These are phyloP conservation scores for Pseudozyma sp. DNA, from an alignment of 1,284 basidiomycete genomes.

Conservation along the genomic window DNA sequence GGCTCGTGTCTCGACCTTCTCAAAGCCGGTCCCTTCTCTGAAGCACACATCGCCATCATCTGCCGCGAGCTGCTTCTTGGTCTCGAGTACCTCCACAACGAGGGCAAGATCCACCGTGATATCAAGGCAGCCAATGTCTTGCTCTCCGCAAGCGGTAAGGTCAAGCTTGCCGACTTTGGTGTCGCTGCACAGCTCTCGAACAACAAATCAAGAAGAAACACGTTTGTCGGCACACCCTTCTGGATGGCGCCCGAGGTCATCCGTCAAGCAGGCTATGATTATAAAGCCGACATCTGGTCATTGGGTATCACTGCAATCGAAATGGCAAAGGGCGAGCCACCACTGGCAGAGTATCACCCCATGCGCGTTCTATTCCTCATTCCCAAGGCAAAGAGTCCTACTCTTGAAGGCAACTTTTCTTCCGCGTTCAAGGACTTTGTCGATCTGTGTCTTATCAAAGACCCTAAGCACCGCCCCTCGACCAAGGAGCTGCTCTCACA, in stretches of 20 bases:
- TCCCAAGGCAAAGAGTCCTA: constrained; percentile 81
- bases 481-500: constrained; percentile 92
- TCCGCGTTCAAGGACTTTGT: constrained; percentile 93
- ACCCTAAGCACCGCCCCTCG: constrained; percentile 85
- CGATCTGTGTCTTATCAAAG: constrained; percentile 89
- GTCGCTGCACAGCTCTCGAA: constrained; percentile 89
- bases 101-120: constrained; percentile 96
- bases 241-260: constrained; percentile 99
- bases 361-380: constrained; percentile 72
- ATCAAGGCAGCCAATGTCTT: constrained; percentile 98
- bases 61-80: constrained; percentile 93
- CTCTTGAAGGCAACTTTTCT: constrained; percentile 86
- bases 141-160: constrained; percentile 86
- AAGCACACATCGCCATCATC: constrained; percentile 91
- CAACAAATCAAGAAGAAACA: constrained; percentile 83
- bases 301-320: constrained; percentile 71
- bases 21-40: constrained; percentile 88
- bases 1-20: constrained; percentile 97
- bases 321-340: constrained; percentile 71
- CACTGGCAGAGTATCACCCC: constrained; percentile 71
- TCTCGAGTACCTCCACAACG: constrained; percentile 91
- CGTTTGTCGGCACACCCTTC: constrained; percentile 90
- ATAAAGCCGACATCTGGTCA: constrained; percentile 71
- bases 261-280: constrained; percentile 82
- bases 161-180: constrained; percentile 97